A percentile compares a stretch with the other conserved stretches of the same genome.
Evolutionary conservation across 768 basidiomycete species (phyloP).

Genomic region (Podaxis sp.): DNA sequence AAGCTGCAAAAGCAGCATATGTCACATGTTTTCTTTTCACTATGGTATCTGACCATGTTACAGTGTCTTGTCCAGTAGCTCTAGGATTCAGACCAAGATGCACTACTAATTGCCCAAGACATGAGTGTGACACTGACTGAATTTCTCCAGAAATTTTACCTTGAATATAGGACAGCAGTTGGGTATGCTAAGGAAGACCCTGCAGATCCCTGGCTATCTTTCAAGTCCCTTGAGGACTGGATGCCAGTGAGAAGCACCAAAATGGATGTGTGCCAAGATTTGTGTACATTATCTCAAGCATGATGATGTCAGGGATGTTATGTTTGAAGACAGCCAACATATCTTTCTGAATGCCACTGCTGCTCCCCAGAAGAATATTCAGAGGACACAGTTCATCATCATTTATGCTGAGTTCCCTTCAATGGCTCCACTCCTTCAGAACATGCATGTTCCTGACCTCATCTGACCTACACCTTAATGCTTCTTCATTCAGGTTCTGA

Average conservation of each 20-base stretch:
- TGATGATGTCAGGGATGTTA: background rate
- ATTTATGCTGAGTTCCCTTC: conserved; percentile 20
- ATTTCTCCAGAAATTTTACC: conserved; percentile 15
- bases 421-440: conserved; percentile 18
- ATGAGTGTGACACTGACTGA: background rate
- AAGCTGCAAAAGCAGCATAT: background rate
- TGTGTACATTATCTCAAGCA: background rate
- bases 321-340: background rate
- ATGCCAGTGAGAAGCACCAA: conserved; percentile 6
- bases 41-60: background rate
- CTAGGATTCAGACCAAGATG: background rate
- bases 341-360: background rate
- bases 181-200: conserved; percentile 7
- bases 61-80: background rate
- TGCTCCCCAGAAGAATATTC: background rate
- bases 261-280: background rate
- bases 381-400: background rate
- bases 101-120: background rate
- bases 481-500: background rate
- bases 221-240: conserved; percentile 19
- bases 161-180: conserved; percentile 15
- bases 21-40: background rate
- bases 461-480: background rate
- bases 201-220: conserved; percentile 3
- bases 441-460: background rate